Percentiles rank a stretch among this genome's conserved stretches.
phyloP scores from a whole-genome alignment of 805 yeast genomes.

The Yamadazyma paraphyllophila region DNA sequence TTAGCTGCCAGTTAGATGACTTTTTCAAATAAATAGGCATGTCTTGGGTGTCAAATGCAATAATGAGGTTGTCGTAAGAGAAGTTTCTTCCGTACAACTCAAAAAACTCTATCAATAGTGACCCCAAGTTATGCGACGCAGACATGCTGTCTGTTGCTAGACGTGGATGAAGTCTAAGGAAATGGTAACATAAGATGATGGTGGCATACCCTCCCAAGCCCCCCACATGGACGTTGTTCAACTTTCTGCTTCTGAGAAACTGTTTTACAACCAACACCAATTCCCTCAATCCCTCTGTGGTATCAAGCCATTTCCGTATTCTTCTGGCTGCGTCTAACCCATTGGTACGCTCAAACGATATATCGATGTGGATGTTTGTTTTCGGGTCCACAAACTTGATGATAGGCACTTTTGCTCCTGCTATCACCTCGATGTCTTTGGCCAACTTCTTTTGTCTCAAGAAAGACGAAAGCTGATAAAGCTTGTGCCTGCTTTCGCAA shows the following conservation, averaged over 20 bases:
- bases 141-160: constrained; percentile 63
- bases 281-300: constrained; percentile 79
- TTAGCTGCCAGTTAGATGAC: constrained; percentile 46
- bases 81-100: constrained; percentile 89
- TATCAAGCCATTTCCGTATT: constrained; percentile 69
- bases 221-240: constrained; percentile 88
- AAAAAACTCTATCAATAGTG: constrained; percentile 83
- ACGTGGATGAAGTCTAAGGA: constrained; percentile 77
- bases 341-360: constrained; percentile 82
- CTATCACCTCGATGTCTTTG: constrained; percentile 74
- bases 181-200: constrained; percentile 81
- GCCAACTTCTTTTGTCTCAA: constrained; percentile 64
- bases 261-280: constrained; percentile 81
- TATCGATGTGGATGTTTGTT: constrained; percentile 75
- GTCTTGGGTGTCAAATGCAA: constrained; percentile 58
- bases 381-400: constrained; percentile 80
- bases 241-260: constrained; percentile 70
- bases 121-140: constrained; percentile 76
- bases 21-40: constrained; percentile 61
- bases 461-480: constrained; percentile 71
- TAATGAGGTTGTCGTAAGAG: constrained; percentile 75
- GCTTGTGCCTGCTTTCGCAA: constrained; percentile 58
- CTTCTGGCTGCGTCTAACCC: constrained; percentile 81
- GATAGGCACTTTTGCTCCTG: constrained; percentile 91
- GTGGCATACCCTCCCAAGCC: constrained; percentile 94